These are phyloP conservation scores for Fusarium gaditjirri DNA, from an alignment of 2,329 filamentous ascomycete genomes.

Conservation along the genomic window DNA sequence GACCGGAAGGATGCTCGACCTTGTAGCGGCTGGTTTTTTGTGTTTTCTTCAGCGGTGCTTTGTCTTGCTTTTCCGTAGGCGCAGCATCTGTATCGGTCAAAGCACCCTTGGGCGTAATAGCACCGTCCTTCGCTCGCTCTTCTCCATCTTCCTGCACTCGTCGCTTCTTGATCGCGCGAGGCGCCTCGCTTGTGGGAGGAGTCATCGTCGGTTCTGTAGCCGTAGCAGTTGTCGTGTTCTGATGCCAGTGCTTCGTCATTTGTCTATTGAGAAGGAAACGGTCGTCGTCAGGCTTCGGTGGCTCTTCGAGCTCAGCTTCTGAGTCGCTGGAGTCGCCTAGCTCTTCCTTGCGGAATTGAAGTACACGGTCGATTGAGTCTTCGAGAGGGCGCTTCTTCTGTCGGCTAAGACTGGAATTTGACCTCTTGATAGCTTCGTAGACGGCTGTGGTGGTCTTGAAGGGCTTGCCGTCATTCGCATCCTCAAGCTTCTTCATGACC, in stretches of 20 bases:
- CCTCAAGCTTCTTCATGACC: conserved; percentile 79
- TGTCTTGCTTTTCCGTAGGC: conserved; percentile 42
- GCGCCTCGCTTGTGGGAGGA: conserved; percentile 28
- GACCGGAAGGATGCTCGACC: conserved; percentile 43
- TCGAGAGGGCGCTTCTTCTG: conserved; percentile 85
- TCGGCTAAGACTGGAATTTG: conserved; percentile 87
- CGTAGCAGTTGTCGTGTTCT: conserved; percentile 21
- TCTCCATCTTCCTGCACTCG: conserved; percentile 45
- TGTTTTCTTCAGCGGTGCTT: conserved; percentile 45
- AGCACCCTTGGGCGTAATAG: conserved; percentile 24
- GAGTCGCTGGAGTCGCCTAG: conserved; percentile 64
- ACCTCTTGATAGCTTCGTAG: conserved; percentile 83
- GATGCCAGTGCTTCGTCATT: conserved; percentile 55
- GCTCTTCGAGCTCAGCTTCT: conserved; percentile 60
- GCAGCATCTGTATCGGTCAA: conserved; percentile 34
- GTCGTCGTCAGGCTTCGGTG: conserved; percentile 47
- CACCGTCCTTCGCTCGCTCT: conserved; percentile 34
- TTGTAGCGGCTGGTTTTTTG: conserved; percentile 47
- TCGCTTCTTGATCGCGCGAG: conserved; percentile 48
- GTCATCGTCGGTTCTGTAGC: background rate
- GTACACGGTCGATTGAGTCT: conserved; percentile 84
- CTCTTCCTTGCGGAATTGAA: conserved; percentile 77
- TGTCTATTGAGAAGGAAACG: conserved; percentile 56
- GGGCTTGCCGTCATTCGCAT: conserved; percentile 66
- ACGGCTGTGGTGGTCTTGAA: conserved; percentile 66